These are phyloP conservation scores for Clonostachys byssicola DNA, from an alignment of 2,329 filamentous ascomycete species.

Conservation along the genomic window DNA sequence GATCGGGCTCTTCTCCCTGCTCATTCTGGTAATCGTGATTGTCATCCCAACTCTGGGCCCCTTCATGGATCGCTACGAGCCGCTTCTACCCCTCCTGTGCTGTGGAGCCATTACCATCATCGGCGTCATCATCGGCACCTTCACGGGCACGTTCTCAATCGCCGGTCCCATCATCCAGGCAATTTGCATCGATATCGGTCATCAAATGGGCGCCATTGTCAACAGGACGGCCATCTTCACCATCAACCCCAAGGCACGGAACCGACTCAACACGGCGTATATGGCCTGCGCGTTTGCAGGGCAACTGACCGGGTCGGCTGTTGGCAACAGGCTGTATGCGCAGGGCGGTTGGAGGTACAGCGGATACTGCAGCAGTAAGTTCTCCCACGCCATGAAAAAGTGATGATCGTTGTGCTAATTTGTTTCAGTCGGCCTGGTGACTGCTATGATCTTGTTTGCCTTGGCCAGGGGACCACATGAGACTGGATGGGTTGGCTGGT, in stretches of 20 bases:
- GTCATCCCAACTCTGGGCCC: slow-evolving; percentile 67
- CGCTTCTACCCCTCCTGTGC: slow-evolving; percentile 62
- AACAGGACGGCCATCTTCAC: slow-evolving; percentile 68
- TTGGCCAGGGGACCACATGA: slow-evolving; percentile 19
- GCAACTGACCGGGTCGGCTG: slow-evolving; percentile 66
- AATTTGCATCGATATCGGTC: slow-evolving; percentile 64
- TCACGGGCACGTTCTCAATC: slow-evolving; percentile 59
- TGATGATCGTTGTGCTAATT: not conserved
- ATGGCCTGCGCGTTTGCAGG: slow-evolving; percentile 75
- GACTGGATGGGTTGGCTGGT: slow-evolving; percentile 23
- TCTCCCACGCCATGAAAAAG: not conserved
- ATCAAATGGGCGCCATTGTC: slow-evolving; percentile 70
- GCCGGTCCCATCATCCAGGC: slow-evolving; percentile 72
- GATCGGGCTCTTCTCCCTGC: slow-evolving; percentile 76
- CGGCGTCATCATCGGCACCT: slow-evolving; percentile 65
- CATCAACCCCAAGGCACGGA: slow-evolving; percentile 67
- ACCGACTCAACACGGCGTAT: slow-evolving; percentile 76
- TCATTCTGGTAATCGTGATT: slow-evolving; percentile 67
- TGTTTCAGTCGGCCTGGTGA: slow-evolving; percentile 13
- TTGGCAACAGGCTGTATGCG: slow-evolving; percentile 49
- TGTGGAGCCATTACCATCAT: slow-evolving; percentile 54
- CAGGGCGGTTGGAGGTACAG: slow-evolving; percentile 46
- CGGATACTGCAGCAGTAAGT: slow-evolving; percentile 27
- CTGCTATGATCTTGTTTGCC: slow-evolving; percentile 16
- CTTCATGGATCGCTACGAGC: slow-evolving; percentile 63